Base-by-base conservation (phyloP, 202 grass and related monocot genomes). In the Setaria italica region DNA sequence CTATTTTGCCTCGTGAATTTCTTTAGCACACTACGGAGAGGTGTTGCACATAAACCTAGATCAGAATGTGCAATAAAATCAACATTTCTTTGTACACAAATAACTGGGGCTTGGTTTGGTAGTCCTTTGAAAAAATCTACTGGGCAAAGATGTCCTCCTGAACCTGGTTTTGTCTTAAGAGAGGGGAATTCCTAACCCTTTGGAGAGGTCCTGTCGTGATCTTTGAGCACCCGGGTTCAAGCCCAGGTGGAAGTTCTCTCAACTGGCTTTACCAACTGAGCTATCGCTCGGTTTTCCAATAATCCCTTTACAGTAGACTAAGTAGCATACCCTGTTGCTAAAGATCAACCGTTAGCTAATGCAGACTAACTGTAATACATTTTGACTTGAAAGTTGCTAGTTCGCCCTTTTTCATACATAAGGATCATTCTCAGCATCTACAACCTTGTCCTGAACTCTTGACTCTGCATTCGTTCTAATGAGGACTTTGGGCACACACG, bases 1-100 rank as follows among this genome's bases (percentile, higher is more conserved):
- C 19, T 77, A 48, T 74, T 89, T 82, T 72, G 4, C 14, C 55
- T 39, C 77, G 41, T 17, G 12, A 63, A 37, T 72, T 85, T 65
- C 13, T 85, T 56, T 76, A 57, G 21, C 41, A 19, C 6, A 19
- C 2, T 0, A n/a, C 73, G 63, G 20, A 43, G 16, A 55, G 17
- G 56, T 39, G 53, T 56, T 85, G 15, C 67, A 16, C 42, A 80
- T 69, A 34, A 80, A 13, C 19, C 84, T 41, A 19, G n/a, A 60
- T 48, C 37, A 10, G 10, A 21, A 76, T 33, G 21, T 76, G 4
- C 25, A 41, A 41, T 41, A 41, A 29, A 82, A 77, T 77, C 4
- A 1, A 29, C 9, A 45, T 82, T 29, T 62, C 2, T 12, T 48
- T 82, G 9, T 60, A n/a, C 29, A 33, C 16, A 72, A 19, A 16